Base-by-base conservation (phyloP, 371 early-diverging fungal species). In the Apophysomyces elegans region DNA sequence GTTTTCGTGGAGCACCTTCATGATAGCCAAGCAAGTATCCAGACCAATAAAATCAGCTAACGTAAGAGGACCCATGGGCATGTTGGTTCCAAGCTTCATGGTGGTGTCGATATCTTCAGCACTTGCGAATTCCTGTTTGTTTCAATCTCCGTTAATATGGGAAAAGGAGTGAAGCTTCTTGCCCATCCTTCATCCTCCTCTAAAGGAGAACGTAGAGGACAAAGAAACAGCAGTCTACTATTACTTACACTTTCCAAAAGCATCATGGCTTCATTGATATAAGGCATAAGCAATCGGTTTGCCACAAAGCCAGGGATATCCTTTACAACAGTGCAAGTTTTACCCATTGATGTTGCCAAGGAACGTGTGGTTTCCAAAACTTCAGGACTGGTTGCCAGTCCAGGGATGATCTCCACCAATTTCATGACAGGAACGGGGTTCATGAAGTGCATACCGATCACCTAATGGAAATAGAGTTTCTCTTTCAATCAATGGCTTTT, bases 231-330 rank as follows among this genome's bases (percentile, higher is more conserved):
- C 26, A 9, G 13, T 18, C n/a, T n/a, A 7, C 6, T 14, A 7
- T 4, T 14, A 72, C 80, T 75, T 82, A 91, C 95, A 67, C 91
- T 92, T 76, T 96, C 94, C 43, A 96, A 80, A 12, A 94, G 90
- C 71, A 92, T 92, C 12, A 93, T 66, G 11, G 99, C 98, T 80
- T 99, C 99, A 81, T 99, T 99, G 71, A 99, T 99, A 80, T 97
- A 99, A 21, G 99, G 99, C 97, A 99, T 99, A 79, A 98, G 83
- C 63, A 99, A 70, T 21, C 99, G 82, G 83, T 99, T 99, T 39
- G 98, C 97, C 56, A 99, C 96, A 72, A 99, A 99, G 8, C 99
- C 99, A 38, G 99, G 99, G 61, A 93, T 91, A 83, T 99, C 99
- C 70, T 86, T 81, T 56, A 89, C 88, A 65, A 86, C 79, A 14